Evolutionary conservation across 306 rosid species (phyloP), one percentile per base, ranked within the genome.

Genomic region (Datisca glomerata): DNA sequence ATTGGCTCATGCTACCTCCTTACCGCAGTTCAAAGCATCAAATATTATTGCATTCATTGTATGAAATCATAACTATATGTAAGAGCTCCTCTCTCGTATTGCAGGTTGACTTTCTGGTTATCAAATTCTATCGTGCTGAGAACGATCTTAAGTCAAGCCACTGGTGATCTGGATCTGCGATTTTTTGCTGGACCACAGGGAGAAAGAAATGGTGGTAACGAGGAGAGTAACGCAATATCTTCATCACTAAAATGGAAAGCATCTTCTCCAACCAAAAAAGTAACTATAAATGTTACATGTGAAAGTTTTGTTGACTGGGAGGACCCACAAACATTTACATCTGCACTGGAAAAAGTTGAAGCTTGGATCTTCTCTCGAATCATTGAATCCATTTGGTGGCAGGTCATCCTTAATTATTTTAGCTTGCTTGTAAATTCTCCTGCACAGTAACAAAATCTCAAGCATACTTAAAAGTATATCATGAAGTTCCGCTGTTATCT

Each of bases 361-460:
- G 69, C 78, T 21, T 89, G 98, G 98, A 78, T 84, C 66, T 89
- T 89, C 71, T 80, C 93, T 25, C 85, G 96, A 33, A 72, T 89
- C 35, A 78, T 89, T 53, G 98, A 89, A 63, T 89, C 93, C 58
- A 68, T 84, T 53, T 89, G 98, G 98, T 89, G 98, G 98, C 98
- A 89, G 98, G 98, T 84, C 47, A 44, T 21, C 11, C 40, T 21
- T 47, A 18, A 21, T 32, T 20, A 49, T 21, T 27, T 42, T 21
- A 51, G 27, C 24, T 43, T 51, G 18, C 24, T 43, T 51, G 18
- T 21, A 36, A 28, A n/a, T n/a, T n/a, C n/a, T n/a, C n/a, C n/a
- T 24, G 25, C 24, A 32, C 47, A 21, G 21, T 42, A 45, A 31
- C 34, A 47, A 52, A 27, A 32, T 10, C 38, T 7, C 32, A 18